phyloP scores from a whole-genome alignment of 2,329 filamentous ascomycete species.

The Penicillium rolfsii region DNA sequence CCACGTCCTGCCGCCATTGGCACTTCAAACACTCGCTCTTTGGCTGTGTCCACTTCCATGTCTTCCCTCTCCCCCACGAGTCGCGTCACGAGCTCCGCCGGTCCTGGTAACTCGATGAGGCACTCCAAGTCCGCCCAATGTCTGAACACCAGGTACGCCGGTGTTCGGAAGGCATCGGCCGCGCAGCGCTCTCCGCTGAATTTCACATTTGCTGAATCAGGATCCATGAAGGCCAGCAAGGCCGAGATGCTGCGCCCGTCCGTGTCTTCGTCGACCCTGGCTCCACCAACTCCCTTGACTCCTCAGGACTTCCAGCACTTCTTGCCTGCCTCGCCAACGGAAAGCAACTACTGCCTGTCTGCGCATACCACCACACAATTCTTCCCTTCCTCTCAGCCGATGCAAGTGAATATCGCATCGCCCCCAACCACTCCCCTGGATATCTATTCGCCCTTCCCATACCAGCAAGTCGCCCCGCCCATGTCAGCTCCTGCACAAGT shows the following conservation, averaged over 20 bases:
- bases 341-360: conserved; percentile 43
- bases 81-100: conserved; percentile 36
- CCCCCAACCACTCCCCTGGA: conserved; percentile 51
- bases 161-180: conserved; percentile 51
- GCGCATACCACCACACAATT: conserved; percentile 39
- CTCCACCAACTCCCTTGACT: conserved; percentile 50
- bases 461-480: conserved; percentile 43
- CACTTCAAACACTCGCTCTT: conserved; percentile 44
- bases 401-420: conserved; percentile 49
- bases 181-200: conserved; percentile 53
- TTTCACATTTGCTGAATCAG: conserved; percentile 50
- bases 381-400: conserved; percentile 44
- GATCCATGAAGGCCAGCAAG: conserved; percentile 39
- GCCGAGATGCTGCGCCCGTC: conserved; percentile 42
- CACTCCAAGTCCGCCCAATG: conserved; percentile 52
- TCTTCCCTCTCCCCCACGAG: conserved; percentile 48
- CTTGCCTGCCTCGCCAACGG: conserved; percentile 45
- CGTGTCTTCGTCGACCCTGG: conserved; percentile 40
- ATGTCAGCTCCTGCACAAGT: conserved; percentile 51
- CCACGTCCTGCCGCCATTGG: conserved; percentile 52
- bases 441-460: conserved; percentile 44
- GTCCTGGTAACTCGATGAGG: conserved; percentile 44
- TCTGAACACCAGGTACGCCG: conserved; percentile 50
- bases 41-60: conserved; percentile 45
- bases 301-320: conserved; percentile 48